A percentile compares a stretch with the other conserved stretches of the same genome.
These are phyloP conservation scores for Phytophthora foliorum DNA, from an alignment of 352 stramenopile species.

Conservation along the genomic window DNA sequence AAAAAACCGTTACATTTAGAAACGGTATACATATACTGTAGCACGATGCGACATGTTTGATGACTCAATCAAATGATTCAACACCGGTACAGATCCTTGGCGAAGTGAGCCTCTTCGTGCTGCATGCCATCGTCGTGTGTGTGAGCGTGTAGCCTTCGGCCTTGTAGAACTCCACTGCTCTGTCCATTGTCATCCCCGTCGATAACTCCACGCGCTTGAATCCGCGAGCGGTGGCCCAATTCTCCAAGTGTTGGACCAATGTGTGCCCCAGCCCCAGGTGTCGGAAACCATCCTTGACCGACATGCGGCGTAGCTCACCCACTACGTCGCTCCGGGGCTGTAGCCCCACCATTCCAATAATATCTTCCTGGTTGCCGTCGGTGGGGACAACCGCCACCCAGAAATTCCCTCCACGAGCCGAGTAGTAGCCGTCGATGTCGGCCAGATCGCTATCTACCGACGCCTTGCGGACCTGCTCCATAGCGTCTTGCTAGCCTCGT, in stretches of 20 bases:
- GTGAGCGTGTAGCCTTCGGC: slow-evolving; percentile 38
- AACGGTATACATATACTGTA: too few relatives aligned
- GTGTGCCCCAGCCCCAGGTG: slow-evolving; percentile 39
- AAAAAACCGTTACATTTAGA: too few relatives aligned
- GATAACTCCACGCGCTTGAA: slow-evolving; percentile 41
- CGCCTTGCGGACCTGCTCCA: slow-evolving; percentile 34
- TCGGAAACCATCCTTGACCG: slow-evolving; percentile 40
- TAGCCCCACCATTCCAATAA: slow-evolving; percentile 48
- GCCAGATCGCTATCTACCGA: slow-evolving; percentile 42
- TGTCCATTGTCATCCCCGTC: slow-evolving; percentile 38
- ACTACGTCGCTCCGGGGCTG: slow-evolving; percentile 34
- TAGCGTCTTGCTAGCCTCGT: slow-evolving; percentile 26
- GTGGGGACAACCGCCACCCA: slow-evolving; percentile 37
- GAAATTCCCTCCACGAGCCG: slow-evolving; percentile 40
- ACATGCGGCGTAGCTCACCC: slow-evolving; percentile 51
- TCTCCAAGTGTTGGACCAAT: slow-evolving; percentile 40
- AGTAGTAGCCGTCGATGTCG: slow-evolving; percentile 40
- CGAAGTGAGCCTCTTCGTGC: slow-evolving; percentile 33
- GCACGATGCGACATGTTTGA: too few relatives aligned
- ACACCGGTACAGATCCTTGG: slow-evolving; percentile 20
- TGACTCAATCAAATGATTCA: too few relatives aligned
- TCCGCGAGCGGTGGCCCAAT: slow-evolving; percentile 31
- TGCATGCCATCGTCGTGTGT: slow-evolving; percentile 36
- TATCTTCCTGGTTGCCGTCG: background rate
- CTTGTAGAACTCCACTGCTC: slow-evolving; percentile 41